These are phyloP conservation scores for Psilocybe azurescens DNA, from an alignment of 768 basidiomycete species.

Conservation along the genomic window DNA sequence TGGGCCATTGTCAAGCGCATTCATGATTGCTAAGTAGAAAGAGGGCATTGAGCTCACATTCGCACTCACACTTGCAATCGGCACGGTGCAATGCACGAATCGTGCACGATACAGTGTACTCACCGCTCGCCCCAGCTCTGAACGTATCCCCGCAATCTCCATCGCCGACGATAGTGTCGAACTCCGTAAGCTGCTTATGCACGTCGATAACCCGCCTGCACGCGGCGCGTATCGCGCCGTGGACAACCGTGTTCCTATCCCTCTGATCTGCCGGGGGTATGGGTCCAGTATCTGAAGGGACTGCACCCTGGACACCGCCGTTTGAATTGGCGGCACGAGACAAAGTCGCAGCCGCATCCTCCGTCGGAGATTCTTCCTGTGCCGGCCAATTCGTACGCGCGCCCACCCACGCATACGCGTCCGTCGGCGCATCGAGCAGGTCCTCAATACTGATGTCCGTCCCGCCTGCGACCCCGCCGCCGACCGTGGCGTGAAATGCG, in stretches of 20 bases:
- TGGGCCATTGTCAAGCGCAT: conserved; percentile 7
- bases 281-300: no score
- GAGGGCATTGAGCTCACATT: no score
- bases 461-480: background rate
- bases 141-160: conserved; percentile 70
- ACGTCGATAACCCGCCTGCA: conserved; percentile 47
- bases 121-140: conserved; percentile 44
- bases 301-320: no score
- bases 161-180: conserved; percentile 66
- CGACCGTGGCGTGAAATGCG: conserved; percentile 3
- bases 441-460: conserved; percentile 27
- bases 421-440: conserved; percentile 48
- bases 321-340: no score
- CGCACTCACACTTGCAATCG: no score
- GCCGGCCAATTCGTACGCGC: conserved; percentile 34
- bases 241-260: background rate
- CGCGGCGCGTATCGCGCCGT: conserved; percentile 38
- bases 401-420: conserved; percentile 47
- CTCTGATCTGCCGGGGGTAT: no score
- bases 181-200: conserved; percentile 58
- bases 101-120: background rate
- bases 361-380: background rate
- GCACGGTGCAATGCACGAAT: no score
- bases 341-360: background rate
- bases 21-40: conserved; percentile 9